Evolutionary conservation across 306 rosid genomes (phyloP).

Genomic region (Boehmeria nivea): DNA sequence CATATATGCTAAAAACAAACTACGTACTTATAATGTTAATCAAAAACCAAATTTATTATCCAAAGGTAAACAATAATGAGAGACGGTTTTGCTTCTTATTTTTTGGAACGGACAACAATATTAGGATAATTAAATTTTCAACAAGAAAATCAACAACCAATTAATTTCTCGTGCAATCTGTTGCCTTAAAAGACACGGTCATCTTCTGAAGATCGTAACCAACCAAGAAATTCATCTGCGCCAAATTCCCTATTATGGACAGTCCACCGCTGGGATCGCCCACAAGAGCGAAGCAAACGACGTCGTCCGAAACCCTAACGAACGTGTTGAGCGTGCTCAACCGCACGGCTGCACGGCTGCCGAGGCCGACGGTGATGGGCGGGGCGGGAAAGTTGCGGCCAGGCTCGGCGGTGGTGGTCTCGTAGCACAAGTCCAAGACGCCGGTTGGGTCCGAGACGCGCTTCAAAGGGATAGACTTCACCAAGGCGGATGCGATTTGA

Average conservation of each 20-base stretch:
- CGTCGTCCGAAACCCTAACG: constrained; percentile 2
- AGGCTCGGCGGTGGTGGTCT: neutral
- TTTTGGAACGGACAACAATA: too few relatives aligned
- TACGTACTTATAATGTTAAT: too few relatives aligned
- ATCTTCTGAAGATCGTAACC: constrained; percentile 41
- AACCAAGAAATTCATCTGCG: constrained; percentile 40
- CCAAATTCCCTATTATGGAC: constrained; percentile 42
- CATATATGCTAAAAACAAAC: too few relatives aligned
- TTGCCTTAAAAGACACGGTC: constrained; percentile 38
- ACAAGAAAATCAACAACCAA: too few relatives aligned
- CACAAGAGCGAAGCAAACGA: constrained; percentile 42
- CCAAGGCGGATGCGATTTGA: constrained; percentile 1
- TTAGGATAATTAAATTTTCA: too few relatives aligned
- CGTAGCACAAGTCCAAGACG: constrained; percentile 16
- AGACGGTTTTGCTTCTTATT: too few relatives aligned
- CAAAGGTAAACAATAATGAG: too few relatives aligned
- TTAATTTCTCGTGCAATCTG: too few relatives aligned
- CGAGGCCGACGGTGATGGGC: constrained; percentile 8
- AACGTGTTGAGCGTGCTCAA: constrained; percentile 18
- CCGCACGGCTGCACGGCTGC: constrained; percentile 16
- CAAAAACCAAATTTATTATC: too few relatives aligned
- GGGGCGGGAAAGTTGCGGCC: neutral
- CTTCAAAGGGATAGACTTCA: neutral
- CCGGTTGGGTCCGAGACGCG: neutral
- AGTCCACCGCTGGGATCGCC: accelerated